Evolutionary conservation across 352 stramenopile genomes (phyloP).

Genomic region (Phytophthora meadii): DNA sequence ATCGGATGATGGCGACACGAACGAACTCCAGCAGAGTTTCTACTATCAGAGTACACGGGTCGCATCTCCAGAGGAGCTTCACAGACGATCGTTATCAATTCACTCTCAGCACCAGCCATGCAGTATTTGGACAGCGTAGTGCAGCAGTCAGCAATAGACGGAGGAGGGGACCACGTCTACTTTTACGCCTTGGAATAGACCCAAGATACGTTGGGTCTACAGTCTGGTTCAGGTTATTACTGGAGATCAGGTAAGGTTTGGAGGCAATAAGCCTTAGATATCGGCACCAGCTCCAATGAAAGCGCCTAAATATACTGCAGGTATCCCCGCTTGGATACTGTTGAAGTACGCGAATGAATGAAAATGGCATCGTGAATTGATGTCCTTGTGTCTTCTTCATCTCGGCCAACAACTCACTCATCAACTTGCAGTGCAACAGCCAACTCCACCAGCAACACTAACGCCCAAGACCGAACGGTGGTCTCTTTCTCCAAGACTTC

Average conservation of each 20-base stretch:
- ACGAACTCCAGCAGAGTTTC: slow-evolving; percentile 42
- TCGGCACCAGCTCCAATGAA: neutral
- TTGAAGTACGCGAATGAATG: neutral
- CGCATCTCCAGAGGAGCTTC: slow-evolving; percentile 49
- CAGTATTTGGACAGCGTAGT: slow-evolving; percentile 67
- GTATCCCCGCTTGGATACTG: neutral
- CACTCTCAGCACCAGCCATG: slow-evolving; percentile 58
- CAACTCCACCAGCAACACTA: slow-evolving; percentile 5
- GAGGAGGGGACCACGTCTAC: slow-evolving; percentile 27
- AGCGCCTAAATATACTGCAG: slow-evolving; percentile 9
- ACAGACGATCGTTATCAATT: slow-evolving; percentile 47
- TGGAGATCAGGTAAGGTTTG: slow-evolving; percentile 9
- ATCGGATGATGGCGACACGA: slow-evolving; percentile 41
- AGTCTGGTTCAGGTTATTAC: neutral
- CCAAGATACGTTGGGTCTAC: neutral
- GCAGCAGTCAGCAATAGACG: slow-evolving; percentile 32
- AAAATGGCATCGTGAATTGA: neutral
- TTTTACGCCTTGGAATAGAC: slow-evolving; percentile 41
- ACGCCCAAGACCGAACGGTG: slow-evolving; percentile 2
- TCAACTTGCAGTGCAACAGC: slow-evolving; percentile 11
- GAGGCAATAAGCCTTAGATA: neutral
- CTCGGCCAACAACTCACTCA: slow-evolving; percentile 10
- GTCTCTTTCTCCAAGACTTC: slow-evolving; percentile 14
- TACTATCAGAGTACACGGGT: slow-evolving; percentile 75
- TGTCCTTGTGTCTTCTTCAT: neutral